Conservation (phyloP, 768 basidiomycete species). For the Amanita molliuscula region DNA sequence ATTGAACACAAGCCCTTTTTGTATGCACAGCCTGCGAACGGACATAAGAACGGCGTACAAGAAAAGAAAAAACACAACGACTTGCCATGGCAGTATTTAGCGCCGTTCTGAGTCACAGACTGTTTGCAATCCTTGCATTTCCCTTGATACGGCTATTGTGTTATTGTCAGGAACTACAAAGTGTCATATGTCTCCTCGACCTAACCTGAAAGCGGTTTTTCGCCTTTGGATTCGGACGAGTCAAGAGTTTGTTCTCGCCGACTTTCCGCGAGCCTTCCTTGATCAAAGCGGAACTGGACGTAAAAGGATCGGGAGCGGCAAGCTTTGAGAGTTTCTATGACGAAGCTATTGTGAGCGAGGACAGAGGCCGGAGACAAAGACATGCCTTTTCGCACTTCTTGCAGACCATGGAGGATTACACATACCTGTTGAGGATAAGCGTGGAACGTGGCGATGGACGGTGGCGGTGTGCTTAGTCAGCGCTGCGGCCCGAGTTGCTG, state of each 20-base stretch:
- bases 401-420: constrained; percentile 60
- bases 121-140: constrained; percentile 88
- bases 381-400: constrained; percentile 73
- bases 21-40: constrained; percentile 65
- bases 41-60: constrained; percentile 6
- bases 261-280: constrained; percentile 75
- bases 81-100: constrained; percentile 84
- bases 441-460: constrained; percentile 7
- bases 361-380: constrained; percentile 14
- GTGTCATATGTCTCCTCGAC: constrained; percentile 12
- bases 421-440: constrained; percentile 9
- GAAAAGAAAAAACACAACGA: constrained; percentile 9
- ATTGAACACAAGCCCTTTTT: constrained; percentile 82
- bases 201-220: constrained; percentile 72
- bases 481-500: constrained; percentile 10
- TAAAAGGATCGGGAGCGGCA: constrained; percentile 84
- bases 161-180: constrained; percentile 13
- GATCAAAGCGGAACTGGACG: constrained; percentile 59
- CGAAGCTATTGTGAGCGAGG: constrained; percentile 12
- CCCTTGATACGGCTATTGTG: constrained; percentile 63
- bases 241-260: constrained; percentile 77
- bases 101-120: constrained; percentile 73
- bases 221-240: constrained; percentile 49
- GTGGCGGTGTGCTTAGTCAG: constrained; percentile 5
- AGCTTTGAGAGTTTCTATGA: constrained; percentile 83